Conservation (phyloP, 495 filamentous ascomycete species). For the Hypoxylon rickii region DNA sequence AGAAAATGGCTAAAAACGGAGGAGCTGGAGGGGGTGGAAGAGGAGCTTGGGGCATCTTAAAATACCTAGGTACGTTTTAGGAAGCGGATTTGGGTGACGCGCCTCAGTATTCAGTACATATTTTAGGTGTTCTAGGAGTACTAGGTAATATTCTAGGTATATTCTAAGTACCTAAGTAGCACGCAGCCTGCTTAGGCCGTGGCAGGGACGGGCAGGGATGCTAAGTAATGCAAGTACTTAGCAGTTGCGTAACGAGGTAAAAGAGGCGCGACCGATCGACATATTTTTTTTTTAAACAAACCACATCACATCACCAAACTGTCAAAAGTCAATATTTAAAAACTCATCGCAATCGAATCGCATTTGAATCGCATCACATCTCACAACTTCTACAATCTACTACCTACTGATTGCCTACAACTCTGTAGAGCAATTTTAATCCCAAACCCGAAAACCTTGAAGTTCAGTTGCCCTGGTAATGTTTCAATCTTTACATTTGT, state of each 20-base stretch:
- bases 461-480: too few species aligned
- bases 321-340: conserved; percentile 34
- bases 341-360: conserved; percentile 15
- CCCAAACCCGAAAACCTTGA: too few species aligned
- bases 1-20: neutral
- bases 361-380: conserved; percentile 8
- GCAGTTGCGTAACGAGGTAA: conserved; percentile 31
- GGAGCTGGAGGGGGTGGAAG: neutral
- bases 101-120: too few species aligned
- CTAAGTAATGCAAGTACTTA: neutral
- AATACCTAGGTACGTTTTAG: too few species aligned
- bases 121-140: too few species aligned
- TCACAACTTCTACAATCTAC: neutral
- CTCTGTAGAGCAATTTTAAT: too few species aligned
- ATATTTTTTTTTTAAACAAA: conserved; percentile 33
- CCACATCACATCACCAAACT: conserved; percentile 33
- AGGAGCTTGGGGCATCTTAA: conserved; percentile 25
- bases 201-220: conserved; percentile 24
- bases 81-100: too few species aligned
- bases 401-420: too few species aligned
- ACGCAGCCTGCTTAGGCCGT: too few species aligned
- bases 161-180: too few species aligned
- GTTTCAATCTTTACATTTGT: too few species aligned
- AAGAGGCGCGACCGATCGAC: conserved; percentile 34
- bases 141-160: too few species aligned